Conservation (phyloP, 1,284 basidiomycete species). For the Omphalotus olearius region DNA sequence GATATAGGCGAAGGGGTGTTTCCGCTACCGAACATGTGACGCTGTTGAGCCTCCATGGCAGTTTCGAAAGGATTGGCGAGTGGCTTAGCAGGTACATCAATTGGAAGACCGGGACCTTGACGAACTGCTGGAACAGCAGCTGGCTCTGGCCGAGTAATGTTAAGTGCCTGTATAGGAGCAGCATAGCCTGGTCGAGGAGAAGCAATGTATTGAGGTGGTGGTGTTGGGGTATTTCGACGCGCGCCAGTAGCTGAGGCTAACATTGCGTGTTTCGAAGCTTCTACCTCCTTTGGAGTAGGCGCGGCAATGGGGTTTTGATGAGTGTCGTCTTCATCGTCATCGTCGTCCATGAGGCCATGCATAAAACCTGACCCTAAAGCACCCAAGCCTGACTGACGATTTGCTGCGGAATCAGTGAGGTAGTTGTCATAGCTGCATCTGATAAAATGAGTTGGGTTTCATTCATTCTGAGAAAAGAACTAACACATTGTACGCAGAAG, state of each 20-base stretch:
- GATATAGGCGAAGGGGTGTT: slow-evolving; percentile 23
- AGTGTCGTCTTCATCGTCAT: slow-evolving; percentile 38
- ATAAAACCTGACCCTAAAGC: slow-evolving; percentile 50
- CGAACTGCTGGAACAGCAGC: slow-evolving; percentile 33
- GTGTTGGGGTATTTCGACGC: slow-evolving; percentile 16
- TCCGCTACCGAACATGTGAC: neutral
- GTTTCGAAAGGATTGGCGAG: slow-evolving; percentile 40
- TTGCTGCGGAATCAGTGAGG: slow-evolving; percentile 32
- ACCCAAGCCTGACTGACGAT: slow-evolving; percentile 47
- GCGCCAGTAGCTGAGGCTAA: slow-evolving; percentile 26
- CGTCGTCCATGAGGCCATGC: slow-evolving; percentile 44
- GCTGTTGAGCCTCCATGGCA: slow-evolving; percentile 5
- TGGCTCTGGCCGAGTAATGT: slow-evolving; percentile 44
- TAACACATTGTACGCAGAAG: slow-evolving; percentile 16
- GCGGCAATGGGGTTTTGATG: slow-evolving; percentile 17
- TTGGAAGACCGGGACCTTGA: slow-evolving; percentile 19
- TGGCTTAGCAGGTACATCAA: slow-evolving; percentile 8
- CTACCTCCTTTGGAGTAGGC: slow-evolving; percentile 9
- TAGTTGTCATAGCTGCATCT: slow-evolving; percentile 59
- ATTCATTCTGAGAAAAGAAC: slow-evolving; percentile 8
- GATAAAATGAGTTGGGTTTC: neutral
- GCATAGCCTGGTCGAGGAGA: slow-evolving; percentile 71
- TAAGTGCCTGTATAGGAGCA: slow-evolving; percentile 59
- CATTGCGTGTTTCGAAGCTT: slow-evolving; percentile 11
- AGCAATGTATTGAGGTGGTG: slow-evolving; percentile 37